A percentile compares a stretch with the other conserved stretches of the same genome.
Evolutionary conservation across 2,329 filamentous ascomycete species (phyloP).

Genomic region (Neofusicoccum umdonicola): DNA sequence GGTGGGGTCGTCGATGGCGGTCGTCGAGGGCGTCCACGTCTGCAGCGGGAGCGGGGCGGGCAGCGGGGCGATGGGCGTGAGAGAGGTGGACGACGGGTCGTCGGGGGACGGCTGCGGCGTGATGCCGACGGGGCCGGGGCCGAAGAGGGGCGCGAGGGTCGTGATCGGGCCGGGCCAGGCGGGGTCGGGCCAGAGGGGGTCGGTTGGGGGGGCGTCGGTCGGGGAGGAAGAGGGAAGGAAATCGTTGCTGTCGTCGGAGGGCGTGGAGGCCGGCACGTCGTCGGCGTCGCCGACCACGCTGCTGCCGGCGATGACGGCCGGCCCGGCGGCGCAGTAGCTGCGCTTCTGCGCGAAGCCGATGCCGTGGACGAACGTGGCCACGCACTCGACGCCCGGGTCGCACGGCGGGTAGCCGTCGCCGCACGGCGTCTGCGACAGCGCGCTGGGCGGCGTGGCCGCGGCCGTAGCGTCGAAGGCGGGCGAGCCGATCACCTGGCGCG

Average conservation of each 20-base stretch:
- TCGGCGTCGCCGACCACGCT: neutral
- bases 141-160: neutral
- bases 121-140: neutral
- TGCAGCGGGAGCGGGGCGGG: no score
- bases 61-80: no score
- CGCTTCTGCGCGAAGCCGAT: slow-evolving; percentile 5
- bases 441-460: neutral
- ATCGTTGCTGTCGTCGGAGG: neutral
- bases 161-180: neutral
- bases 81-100: no score
- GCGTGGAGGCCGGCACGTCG: neutral
- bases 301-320: neutral
- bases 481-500: neutral
- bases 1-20: no score
- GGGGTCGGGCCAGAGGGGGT: neutral
- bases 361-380: neutral
- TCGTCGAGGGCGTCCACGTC: no score
- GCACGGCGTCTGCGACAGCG: neutral
- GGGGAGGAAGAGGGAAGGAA: neutral
- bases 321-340: neutral
- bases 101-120: neutral
- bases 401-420: neutral
- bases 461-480: no score
- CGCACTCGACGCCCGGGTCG: neutral
- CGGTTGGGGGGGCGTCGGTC: neutral